A percentile compares a stretch with the other conserved stretches of the same genome.
These are phyloP conservation scores for Fabrea salina DNA, from an alignment of 169 alveolate species.

Conservation along the genomic window DNA sequence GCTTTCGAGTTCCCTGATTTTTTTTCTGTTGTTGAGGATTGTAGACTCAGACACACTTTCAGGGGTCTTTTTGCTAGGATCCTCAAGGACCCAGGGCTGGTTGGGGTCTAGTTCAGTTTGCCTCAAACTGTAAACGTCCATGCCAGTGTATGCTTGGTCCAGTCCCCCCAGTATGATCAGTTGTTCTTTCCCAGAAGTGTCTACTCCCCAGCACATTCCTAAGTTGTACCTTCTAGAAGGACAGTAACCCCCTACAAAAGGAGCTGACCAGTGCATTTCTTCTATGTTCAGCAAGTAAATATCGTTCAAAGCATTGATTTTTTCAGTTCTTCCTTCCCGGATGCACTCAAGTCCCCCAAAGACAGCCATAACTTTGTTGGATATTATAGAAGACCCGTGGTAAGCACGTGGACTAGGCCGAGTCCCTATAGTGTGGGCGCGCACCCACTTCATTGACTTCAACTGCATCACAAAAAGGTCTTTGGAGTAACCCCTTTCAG, in stretches of 20 bases:
- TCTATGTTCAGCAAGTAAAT: background rate
- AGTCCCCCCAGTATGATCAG: slow-evolving; percentile 27
- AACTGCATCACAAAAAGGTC: background rate
- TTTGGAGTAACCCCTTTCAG: background rate
- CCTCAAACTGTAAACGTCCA: slow-evolving; percentile 6
- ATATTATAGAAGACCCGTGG: background rate
- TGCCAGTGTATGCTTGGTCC: background rate
- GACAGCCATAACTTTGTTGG: background rate
- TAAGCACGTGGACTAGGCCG: slow-evolving; percentile 35
- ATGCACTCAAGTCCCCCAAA: slow-evolving; percentile 23
- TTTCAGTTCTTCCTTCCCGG: background rate
- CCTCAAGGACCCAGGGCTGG: slow-evolving; percentile 2
- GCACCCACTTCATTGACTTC: background rate
- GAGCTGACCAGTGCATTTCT: slow-evolving; percentile 17
- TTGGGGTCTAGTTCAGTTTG: background rate
- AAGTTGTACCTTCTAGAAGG: slow-evolving; percentile 2
- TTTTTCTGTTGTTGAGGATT: background rate
- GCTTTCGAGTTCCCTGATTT: slow-evolving; percentile 23
- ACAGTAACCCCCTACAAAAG: slow-evolving; percentile 9
- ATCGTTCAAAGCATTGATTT: background rate
- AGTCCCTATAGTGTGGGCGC: background rate
- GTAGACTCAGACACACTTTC: background rate
- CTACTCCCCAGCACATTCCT: slow-evolving; percentile 8
- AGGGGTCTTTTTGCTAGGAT: background rate
- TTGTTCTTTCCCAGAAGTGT: background rate